A percentile compares a stretch with the other conserved stretches of the same genome.
Evolutionary conservation across 768 basidiomycete genomes (phyloP).

Genomic region (Guyanaporus albipodus): DNA sequence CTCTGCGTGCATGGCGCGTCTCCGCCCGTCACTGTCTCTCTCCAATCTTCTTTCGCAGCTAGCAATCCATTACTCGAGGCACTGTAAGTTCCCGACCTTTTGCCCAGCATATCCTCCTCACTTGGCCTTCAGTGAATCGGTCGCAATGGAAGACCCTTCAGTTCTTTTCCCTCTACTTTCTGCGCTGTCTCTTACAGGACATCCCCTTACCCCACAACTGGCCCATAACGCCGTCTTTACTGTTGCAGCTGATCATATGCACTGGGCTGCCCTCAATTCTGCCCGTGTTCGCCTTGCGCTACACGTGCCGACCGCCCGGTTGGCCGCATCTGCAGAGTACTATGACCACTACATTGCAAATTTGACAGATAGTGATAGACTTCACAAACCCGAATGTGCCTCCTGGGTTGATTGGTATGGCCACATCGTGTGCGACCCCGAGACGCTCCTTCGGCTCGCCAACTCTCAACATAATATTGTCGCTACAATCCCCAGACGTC

Average conservation of each 20-base stretch:
- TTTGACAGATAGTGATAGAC: constrained; percentile 26
- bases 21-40: constrained; percentile 29
- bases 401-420: constrained; percentile 90
- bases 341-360: constrained; percentile 43
- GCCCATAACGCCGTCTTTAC: constrained; percentile 40
- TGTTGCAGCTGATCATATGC: constrained; percentile 41
- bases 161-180: constrained; percentile 73
- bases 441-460: constrained; percentile 52
- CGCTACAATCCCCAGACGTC: constrained; percentile 33
- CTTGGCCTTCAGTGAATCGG: constrained; percentile 62
- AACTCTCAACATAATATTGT: constrained; percentile 43
- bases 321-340: constrained; percentile 80
- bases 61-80: constrained; percentile 30
- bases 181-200: constrained; percentile 51
- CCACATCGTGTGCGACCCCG: constrained; percentile 61
- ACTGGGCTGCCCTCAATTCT: constrained; percentile 46
- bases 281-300: constrained; percentile 73
- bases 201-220: constrained; percentile 41
- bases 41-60: constrained; percentile 27
- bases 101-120: constrained; percentile 1
- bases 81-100: constrained; percentile 21
- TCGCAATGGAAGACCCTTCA: constrained; percentile 65
- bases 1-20: constrained; percentile 21
- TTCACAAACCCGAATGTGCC: constrained; percentile 38
- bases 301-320: constrained; percentile 73